Conservation (phyloP, 306 rosid species). For the Quercus variabilis region DNA sequence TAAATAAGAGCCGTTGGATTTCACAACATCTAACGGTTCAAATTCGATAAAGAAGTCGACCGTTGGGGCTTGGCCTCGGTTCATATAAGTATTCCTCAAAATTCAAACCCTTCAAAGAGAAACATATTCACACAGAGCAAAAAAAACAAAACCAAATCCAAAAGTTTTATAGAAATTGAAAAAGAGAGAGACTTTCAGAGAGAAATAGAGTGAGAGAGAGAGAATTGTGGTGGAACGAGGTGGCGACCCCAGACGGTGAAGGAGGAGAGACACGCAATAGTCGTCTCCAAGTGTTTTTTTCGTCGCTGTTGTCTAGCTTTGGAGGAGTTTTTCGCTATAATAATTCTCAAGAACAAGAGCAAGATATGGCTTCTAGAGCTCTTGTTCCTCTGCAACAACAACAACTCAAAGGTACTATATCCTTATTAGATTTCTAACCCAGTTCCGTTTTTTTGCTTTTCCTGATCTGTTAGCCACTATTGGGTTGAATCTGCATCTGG, state of each 20-base stretch:
- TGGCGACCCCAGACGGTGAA: slow-evolving; percentile 53
- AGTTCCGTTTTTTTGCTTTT: background rate
- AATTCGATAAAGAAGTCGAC: slow-evolving; percentile 20
- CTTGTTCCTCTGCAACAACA: slow-evolving; percentile 24
- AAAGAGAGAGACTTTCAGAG: background rate
- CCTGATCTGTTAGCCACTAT: background rate
- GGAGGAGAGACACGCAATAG: slow-evolving; percentile 58
- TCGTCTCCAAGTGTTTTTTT: slow-evolving; percentile 64
- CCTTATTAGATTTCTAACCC: too few species aligned
- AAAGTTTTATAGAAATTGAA: background rate
- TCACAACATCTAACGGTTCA: slow-evolving; percentile 27
- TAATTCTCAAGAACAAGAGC: slow-evolving; percentile 30
- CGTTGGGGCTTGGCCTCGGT: slow-evolving; percentile 33
- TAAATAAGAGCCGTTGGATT: slow-evolving; percentile 25
- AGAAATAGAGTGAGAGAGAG: background rate
- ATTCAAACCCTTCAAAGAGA: background rate
- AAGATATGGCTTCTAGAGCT: slow-evolving; percentile 55
- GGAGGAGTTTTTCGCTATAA: slow-evolving; percentile 59
- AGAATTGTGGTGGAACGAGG: slow-evolving; percentile 21
- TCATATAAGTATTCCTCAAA: slow-evolving; percentile 5
- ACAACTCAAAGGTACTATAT: slow-evolving; percentile 28
- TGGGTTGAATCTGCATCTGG: background rate
- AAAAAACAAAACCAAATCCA: background rate
- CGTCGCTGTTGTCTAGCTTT: slow-evolving; percentile 61
- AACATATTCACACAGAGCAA: background rate